These are phyloP conservation scores for Solanum hybrid DNA, from an alignment of 305 asterid species.

Conservation along the genomic window DNA sequence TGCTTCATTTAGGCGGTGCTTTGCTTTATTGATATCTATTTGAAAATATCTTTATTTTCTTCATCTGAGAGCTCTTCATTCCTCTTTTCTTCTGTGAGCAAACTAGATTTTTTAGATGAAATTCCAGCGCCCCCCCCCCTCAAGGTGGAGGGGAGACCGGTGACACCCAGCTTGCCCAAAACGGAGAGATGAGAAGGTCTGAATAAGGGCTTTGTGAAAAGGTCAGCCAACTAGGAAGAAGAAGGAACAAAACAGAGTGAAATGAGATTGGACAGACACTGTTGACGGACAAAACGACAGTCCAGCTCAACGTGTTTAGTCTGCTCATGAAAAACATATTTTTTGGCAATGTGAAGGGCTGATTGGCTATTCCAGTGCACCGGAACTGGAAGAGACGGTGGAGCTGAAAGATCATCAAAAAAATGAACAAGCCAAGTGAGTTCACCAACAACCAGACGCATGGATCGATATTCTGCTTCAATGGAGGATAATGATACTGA, in stretches of 20 bases:
- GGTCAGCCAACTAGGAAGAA: not conserved
- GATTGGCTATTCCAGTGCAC: not conserved
- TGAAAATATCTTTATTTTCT: not conserved
- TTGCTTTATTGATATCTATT: not conserved
- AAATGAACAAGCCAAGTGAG: not conserved
- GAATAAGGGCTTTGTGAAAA: too few relatives aligned
- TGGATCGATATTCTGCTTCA: not conserved
- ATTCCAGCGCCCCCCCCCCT: not conserved
- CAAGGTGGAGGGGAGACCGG: not conserved
- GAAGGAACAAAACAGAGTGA: not conserved
- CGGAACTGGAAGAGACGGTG: not conserved
- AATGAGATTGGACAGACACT: not conserved
- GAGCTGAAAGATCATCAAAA: not conserved
- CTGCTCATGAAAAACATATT: accelerated
- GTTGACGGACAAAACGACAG: not conserved
- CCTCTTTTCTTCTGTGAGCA: not conserved
- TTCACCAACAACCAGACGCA: not conserved
- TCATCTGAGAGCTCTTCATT: not conserved
- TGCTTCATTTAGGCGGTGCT: not conserved
- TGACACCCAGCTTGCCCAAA: not conserved
- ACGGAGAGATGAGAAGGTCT: not conserved
- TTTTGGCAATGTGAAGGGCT: not conserved
- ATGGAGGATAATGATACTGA: not conserved
- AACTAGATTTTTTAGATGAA: not conserved
- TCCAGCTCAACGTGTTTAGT: not conserved